Evolutionary conservation across 371 early-diverging fungal genomes (phyloP).

Genomic region (Circinella minor): DNA sequence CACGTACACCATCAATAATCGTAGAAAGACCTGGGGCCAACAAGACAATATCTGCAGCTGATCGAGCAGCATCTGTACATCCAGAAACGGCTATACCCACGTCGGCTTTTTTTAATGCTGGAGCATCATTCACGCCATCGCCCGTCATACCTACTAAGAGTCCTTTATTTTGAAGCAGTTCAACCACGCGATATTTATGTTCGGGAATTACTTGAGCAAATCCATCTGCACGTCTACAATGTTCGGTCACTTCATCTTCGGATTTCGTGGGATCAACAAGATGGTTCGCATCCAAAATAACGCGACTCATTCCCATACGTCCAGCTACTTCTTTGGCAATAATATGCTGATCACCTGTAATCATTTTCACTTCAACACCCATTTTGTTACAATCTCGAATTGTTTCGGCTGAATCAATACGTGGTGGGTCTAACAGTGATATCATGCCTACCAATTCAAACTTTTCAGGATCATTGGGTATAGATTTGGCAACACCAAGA

Average conservation of each 20-base stretch:
- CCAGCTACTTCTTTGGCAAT: conserved; percentile 91
- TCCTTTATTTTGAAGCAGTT: conserved; percentile 70
- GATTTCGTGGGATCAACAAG: conserved; percentile 77
- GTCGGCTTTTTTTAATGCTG: conserved; percentile 89
- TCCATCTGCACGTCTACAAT: conserved; percentile 86
- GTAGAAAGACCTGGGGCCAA: conserved; percentile 84
- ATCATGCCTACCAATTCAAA: conserved; percentile 66
- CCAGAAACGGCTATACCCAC: conserved; percentile 81
- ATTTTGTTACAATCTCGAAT: conserved; percentile 36
- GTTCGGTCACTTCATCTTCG: conserved; percentile 52
- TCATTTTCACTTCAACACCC: conserved; percentile 96
- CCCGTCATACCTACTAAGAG: conserved; percentile 79
- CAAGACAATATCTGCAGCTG: conserved; percentile 92
- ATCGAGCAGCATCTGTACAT: conserved; percentile 71
- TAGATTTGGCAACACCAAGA: conserved; percentile 34
- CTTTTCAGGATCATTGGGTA: conserved; percentile 14
- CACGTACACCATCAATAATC: conserved; percentile 83
- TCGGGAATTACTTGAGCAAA: conserved; percentile 97
- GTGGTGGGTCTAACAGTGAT: conserved; percentile 85
- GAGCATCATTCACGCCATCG: conserved; percentile 90
- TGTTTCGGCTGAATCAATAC: conserved; percentile 63
- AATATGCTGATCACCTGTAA: conserved; percentile 94
- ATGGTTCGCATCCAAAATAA: conserved; percentile 78
- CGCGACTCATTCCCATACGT: conserved; percentile 82
- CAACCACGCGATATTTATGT: conserved; percentile 86